Evolutionary conservation across 164 flowering plant species (phyloP), one percentile per base, ranked within the genome.

Genomic region (Kingdonia uniflora): DNA sequence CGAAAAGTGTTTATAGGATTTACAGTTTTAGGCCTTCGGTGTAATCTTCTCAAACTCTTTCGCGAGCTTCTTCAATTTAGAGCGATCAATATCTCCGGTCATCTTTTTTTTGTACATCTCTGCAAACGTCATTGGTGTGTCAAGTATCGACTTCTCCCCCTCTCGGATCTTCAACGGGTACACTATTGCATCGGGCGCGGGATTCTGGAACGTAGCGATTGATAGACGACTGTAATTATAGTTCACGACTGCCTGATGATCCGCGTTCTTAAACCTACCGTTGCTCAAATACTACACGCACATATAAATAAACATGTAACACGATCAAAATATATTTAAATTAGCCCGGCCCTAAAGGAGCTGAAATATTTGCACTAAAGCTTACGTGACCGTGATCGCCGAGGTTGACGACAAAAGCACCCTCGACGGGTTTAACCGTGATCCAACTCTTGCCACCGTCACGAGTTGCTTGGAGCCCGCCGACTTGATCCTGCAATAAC

Each of bases 201-300:
- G n/a, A n/a, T n/a, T n/a, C n/a, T n/a, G n/a, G n/a, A n/a, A n/a
- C n/a, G n/a, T n/a, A n/a, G n/a, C n/a, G n/a, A n/a, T n/a, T n/a
- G n/a, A n/a, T n/a, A n/a, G 44, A 11, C 88, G 63, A 71, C 88
- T 84, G 65, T 19, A 45, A 60, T 81, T 69, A 6, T 85, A 79
- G 75, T 86, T 86, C 76, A 86, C 90, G 63, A 86, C 95, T 2
- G 95, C 95, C 55, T 80, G 95, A 86, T n/a, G n/a, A n/a, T n/a
- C n/a, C n/a, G n/a, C n/a, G n/a, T n/a, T n/a, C n/a, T n/a, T n/a
- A n/a, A n/a, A 86, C 73, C 95, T 81, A 65, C 95, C 95, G 40
- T 86, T 86, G 84, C 95, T 86, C 25, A 86, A 66, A 56, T 33
- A 83, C 91, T 86, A 71, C 53, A 43, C 1, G 11, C 56, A 11